Conservation (phyloP, 2,329 filamentous ascomycete species). For the Pseudogymnoascus sp. region DNA sequence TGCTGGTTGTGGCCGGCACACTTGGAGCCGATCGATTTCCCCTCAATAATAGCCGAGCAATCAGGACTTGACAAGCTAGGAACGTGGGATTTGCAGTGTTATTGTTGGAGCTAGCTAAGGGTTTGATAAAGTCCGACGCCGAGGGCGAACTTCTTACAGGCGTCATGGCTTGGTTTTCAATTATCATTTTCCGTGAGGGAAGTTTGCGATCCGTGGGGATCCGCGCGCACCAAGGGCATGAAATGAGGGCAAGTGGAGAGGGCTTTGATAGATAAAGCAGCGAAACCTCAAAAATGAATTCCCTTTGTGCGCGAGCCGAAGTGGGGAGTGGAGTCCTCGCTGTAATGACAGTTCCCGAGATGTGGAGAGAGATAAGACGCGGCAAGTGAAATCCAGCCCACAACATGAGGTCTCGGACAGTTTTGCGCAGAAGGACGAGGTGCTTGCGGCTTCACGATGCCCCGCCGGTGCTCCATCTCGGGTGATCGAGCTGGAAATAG, state of each 20-base stretch:
- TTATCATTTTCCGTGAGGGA: background rate
- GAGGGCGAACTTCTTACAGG: background rate
- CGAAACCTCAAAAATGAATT: background rate
- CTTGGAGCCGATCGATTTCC: conserved; percentile 1
- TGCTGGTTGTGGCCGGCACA: background rate
- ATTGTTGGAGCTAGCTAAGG: conserved; percentile 5
- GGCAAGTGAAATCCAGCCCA: conserved; percentile 1
- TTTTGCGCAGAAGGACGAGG: background rate
- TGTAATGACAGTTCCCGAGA: conserved; percentile 8
- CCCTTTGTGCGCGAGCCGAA: background rate
- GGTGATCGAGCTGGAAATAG: conserved; percentile 2
- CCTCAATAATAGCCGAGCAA: conserved; percentile 8
- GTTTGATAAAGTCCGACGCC: background rate
- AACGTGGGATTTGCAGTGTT: conserved; percentile 4
- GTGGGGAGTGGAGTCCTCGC: background rate
- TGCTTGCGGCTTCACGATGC: background rate
- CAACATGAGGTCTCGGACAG: conserved; percentile 8
- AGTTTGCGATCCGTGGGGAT: conserved; percentile 2
- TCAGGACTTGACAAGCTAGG: background rate
- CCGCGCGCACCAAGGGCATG: background rate
- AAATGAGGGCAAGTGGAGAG: conserved; percentile 1
- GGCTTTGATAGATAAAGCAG: conserved; percentile 1
- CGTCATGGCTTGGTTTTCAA: background rate
- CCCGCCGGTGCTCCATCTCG: background rate
- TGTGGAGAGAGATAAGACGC: conserved; percentile 9